Evolutionary conservation across 1,139 yeast genomes (phyloP).

Genomic region (Candida albicans): DNA sequence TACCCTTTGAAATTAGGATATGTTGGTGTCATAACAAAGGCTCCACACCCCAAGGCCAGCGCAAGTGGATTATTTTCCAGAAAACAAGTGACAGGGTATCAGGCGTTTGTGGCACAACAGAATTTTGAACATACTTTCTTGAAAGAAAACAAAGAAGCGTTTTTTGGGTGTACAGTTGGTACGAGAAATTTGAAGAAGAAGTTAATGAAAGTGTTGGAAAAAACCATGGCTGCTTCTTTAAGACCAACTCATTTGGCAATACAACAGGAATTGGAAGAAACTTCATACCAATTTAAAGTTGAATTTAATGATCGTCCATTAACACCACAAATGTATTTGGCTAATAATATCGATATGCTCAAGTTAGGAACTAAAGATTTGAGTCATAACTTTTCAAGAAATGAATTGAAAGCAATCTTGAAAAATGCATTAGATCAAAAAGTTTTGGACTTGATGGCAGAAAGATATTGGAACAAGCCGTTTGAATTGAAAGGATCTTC

Average conservation of each 20-base stretch:
- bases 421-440: conserved; percentile 87
- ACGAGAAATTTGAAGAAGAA: conserved; percentile 75
- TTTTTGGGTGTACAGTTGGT: conserved; percentile 69
- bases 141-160: conserved; percentile 59
- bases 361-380: conserved; percentile 87
- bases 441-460: conserved; percentile 82
- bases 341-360: conserved; percentile 85
- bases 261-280: conserved; percentile 89
- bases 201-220: conserved; percentile 82
- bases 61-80: conserved; percentile 33
- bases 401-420: conserved; percentile 74
- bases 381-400: conserved; percentile 78
- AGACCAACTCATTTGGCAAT: conserved; percentile 86
- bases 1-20: conserved; percentile 95
- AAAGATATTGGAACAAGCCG: conserved; percentile 88
- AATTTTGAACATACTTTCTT: conserved; percentile 62
- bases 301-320: conserved; percentile 92
- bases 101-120: conserved; percentile 62
- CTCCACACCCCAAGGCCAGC: conserved; percentile 45
- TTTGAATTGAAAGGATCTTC: conserved; percentile 20
- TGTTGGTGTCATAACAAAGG: conserved; percentile 90
- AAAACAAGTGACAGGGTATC: conserved; percentile 38
- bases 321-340: conserved; percentile 91
- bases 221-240: conserved; percentile 85
- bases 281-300: conserved; percentile 90